phyloP scores from a whole-genome alignment of 2,329 filamentous ascomycete genomes.

The Sphaerulina musiva region DNA sequence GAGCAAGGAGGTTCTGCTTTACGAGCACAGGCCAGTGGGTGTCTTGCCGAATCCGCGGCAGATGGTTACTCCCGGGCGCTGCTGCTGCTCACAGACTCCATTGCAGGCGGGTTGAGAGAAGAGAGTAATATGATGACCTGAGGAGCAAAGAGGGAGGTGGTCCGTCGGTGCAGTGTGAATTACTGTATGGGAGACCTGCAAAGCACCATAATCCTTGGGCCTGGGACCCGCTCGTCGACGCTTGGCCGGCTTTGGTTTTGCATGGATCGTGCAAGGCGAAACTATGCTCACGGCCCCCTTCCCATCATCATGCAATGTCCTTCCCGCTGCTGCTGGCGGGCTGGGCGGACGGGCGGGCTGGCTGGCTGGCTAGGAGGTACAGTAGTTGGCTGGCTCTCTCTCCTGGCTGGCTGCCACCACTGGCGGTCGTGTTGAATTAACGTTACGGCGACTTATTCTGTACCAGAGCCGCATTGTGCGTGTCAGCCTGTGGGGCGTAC shows the following conservation, averaged over 20 bases:
- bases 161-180: background rate
- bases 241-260: slow-evolving; percentile 1
- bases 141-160: slow-evolving; percentile 3
- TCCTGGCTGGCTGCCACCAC: no score
- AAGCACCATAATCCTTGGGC: background rate
- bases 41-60: slow-evolving; percentile 21
- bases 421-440: slow-evolving; percentile 1
- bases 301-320: slow-evolving; percentile 3
- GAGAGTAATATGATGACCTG: background rate
- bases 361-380: no score
- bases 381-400: no score
- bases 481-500: slow-evolving; percentile 1
- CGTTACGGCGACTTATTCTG: slow-evolving; percentile 3
- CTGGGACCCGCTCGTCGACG: slow-evolving; percentile 1
- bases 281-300: slow-evolving; percentile 1
- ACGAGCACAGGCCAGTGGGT: slow-evolving; percentile 6
- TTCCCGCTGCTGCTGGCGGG: background rate
- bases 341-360: background rate
- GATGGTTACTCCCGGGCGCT: slow-evolving; percentile 14
- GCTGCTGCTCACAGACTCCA: slow-evolving; percentile 18
- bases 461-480: slow-evolving; percentile 4
- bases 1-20: background rate
- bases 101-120: slow-evolving; percentile 14
- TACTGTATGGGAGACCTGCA: slow-evolving; percentile 1
- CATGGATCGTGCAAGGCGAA: background rate